These are phyloP conservation scores for Austroboletus eburneus DNA, from an alignment of 768 basidiomycete species.

Conservation along the genomic window DNA sequence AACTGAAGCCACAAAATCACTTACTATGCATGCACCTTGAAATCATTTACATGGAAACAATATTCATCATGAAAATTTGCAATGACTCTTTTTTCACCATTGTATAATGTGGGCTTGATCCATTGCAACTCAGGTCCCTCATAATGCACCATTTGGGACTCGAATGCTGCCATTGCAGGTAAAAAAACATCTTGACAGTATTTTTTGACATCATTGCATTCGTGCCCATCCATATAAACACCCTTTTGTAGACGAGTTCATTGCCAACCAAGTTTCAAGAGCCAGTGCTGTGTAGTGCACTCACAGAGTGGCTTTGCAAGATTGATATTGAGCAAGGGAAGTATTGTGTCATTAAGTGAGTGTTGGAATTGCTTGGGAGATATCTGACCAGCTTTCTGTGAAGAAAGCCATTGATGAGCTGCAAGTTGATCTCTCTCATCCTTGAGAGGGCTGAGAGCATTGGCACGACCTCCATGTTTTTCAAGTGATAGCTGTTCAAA, in stretches of 20 bases:
- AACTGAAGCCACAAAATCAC: conserved; percentile 6
- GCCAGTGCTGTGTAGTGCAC: not conserved
- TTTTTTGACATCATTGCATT: conserved; percentile 6
- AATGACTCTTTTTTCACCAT: conserved; percentile 8
- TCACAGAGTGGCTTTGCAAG: not conserved
- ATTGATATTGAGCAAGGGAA: conserved; percentile 15
- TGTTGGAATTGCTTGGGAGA: conserved; percentile 24
- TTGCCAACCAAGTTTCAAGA: conserved; percentile 13
- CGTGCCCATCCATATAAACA: conserved; percentile 18
- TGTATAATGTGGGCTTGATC: conserved; percentile 11
- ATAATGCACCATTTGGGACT: conserved; percentile 14
- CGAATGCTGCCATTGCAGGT: conserved; percentile 19
- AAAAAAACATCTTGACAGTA: conserved; percentile 16
- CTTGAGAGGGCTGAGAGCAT: not conserved
- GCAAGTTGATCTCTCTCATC: conserved; percentile 1
- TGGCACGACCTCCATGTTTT: conserved; percentile 19
- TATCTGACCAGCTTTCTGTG: conserved; percentile 25
- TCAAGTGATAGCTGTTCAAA: conserved; percentile 34
- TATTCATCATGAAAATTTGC: conserved; percentile 6
- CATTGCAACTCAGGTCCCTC: conserved; percentile 16
- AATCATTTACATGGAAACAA: conserved; percentile 25
- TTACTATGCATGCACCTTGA: conserved; percentile 27
- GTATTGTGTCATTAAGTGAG: conserved; percentile 27
- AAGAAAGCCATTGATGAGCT: conserved; percentile 18
- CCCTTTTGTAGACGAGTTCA: conserved; percentile 3